These are phyloP conservation scores for Dioscorea cayenensis DNA, from an alignment of 116 monocot genomes.

Conservation along the genomic window DNA sequence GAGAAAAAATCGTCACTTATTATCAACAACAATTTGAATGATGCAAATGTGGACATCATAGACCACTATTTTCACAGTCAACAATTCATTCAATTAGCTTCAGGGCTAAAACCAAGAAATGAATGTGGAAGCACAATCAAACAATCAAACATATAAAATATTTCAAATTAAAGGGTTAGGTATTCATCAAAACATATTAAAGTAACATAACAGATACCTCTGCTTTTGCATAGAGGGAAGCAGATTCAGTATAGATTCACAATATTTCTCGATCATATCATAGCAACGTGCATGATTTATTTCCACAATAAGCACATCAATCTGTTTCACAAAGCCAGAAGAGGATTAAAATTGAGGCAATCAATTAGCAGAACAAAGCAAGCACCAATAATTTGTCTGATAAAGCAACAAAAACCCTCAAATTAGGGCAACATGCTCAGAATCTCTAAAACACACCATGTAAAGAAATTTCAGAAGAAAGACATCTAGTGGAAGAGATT, in stretches of 20 bases:
- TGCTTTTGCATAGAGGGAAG: slow-evolving; percentile 65
- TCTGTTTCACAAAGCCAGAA: slow-evolving; percentile 38
- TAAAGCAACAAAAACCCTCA: background rate
- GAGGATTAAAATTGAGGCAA: background rate
- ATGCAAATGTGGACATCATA: no score
- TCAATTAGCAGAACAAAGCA: background rate
- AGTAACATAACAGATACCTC: slow-evolving; percentile 30
- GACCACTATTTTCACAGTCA: no score
- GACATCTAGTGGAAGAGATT: no score
- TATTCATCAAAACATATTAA: background rate
- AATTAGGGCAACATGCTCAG: background rate
- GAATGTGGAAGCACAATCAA: no score
- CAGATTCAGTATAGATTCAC: slow-evolving; percentile 38
- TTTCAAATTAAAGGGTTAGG: background rate
- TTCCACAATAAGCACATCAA: slow-evolving; percentile 62
- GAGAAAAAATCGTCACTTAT: no score
- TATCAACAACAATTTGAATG: no score
- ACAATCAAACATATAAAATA: background rate
- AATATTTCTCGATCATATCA: slow-evolving; percentile 72
- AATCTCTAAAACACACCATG: background rate
- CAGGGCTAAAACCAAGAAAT: no score
- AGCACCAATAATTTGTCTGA: background rate
- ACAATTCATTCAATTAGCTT: no score
- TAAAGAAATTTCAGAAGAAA: no score
- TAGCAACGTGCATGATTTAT: slow-evolving; percentile 72